These are phyloP conservation scores for Floccularia luteovirens DNA, from an alignment of 768 basidiomycete species.

Conservation along the genomic window DNA sequence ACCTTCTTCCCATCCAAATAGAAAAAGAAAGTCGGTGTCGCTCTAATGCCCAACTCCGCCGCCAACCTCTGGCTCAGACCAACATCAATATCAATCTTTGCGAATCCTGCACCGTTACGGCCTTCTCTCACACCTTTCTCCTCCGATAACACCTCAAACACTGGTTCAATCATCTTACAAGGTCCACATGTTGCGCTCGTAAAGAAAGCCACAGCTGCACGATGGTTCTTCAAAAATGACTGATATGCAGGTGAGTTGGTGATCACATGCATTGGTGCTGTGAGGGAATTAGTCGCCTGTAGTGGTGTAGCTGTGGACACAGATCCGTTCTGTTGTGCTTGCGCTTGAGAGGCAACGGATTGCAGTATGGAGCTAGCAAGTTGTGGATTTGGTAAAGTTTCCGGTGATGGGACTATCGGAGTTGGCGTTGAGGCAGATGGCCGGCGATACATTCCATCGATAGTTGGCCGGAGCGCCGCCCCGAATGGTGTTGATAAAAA, in stretches of 20 bases:
- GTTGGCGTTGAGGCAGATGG: constrained; percentile 33
- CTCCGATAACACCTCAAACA: constrained; percentile 71
- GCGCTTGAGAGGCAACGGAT: constrained; percentile 46
- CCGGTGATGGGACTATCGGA: constrained; percentile 17
- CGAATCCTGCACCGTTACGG: constrained; percentile 59
- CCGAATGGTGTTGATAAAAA: constrained; percentile 90
- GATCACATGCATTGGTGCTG: constrained; percentile 59
- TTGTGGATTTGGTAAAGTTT: constrained; percentile 35
- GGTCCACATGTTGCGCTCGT: constrained; percentile 71
- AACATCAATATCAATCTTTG: constrained; percentile 76
- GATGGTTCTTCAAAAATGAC: constrained; percentile 54
- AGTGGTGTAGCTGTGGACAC: constrained; percentile 11
- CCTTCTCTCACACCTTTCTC: constrained; percentile 41
- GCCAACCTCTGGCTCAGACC: constrained; percentile 59
- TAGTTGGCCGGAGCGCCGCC: constrained; percentile 77
- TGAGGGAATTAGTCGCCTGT: constrained; percentile 40
- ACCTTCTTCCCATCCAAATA: constrained; percentile 76
- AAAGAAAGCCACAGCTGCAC: constrained; percentile 76
- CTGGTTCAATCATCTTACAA: constrained; percentile 77
- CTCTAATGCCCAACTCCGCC: constrained; percentile 54
- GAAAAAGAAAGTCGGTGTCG: constrained; percentile 87
- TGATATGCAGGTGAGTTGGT: constrained; percentile 73
- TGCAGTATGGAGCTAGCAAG: constrained; percentile 49
- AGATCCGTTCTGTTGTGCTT: constrained; percentile 17
- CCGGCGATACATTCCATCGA: constrained; percentile 81